These are phyloP conservation scores for Gynochthodes officinalis DNA, from an alignment of 257 asterid species.

Conservation along the genomic window DNA sequence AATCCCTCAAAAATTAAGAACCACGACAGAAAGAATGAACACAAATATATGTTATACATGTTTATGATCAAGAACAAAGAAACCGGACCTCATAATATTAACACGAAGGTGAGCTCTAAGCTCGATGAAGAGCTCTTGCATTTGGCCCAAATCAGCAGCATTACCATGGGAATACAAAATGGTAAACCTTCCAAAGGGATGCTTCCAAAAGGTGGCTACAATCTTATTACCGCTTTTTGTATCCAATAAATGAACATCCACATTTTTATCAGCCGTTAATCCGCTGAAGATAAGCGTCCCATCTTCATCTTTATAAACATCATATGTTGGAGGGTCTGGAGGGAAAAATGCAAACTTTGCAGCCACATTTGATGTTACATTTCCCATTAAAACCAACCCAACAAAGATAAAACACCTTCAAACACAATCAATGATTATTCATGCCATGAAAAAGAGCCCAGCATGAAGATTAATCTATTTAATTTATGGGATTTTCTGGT, in stretches of 20 bases:
- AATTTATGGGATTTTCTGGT: conserved; percentile 1
- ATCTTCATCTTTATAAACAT: conserved; percentile 64
- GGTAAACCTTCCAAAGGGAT: conserved; percentile 78
- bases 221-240: conserved; percentile 78
- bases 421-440: conserved; percentile 20
- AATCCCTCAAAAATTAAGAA: conserved; percentile 21
- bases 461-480: conserved; percentile 17
- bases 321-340: conserved; percentile 97
- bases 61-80: conserved; percentile 1
- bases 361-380: conserved; percentile 93
- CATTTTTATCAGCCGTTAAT: conserved; percentile 77
- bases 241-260: conserved; percentile 72
- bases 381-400: conserved; percentile 63
- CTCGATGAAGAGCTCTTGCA: conserved; percentile 91
- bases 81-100: conserved; percentile 78
- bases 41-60: background rate
- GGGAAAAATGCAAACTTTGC: conserved; percentile 97
- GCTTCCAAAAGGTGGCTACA: conserved; percentile 95
- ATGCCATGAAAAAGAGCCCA: conserved; percentile 28
- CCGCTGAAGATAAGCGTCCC: conserved; percentile 77
- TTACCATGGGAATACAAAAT: conserved; percentile 94
- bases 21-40: background rate
- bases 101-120: conserved; percentile 99
- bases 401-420: conserved; percentile 3
- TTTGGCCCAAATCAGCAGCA: conserved; percentile 99